Percentiles rank a stretch among this genome's conserved stretches.
These are phyloP conservation scores for Dionaea muscipula DNA, from an alignment of 179 eudicot genomes.

Conservation along the genomic window DNA sequence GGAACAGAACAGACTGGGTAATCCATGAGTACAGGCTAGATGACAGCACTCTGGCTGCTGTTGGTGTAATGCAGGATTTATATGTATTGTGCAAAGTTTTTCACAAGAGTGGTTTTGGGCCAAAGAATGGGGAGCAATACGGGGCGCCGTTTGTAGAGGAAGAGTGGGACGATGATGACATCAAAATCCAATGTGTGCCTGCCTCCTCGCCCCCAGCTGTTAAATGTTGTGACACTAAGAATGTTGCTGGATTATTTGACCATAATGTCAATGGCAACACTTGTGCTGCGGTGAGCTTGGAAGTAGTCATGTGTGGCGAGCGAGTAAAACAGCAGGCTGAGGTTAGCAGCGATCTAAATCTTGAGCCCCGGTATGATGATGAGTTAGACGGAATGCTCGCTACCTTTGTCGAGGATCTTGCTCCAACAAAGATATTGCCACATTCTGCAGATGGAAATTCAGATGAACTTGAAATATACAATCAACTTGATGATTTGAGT, in stretches of 20 bases:
- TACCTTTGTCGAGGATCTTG: too few relatives aligned
- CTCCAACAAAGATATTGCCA: too few relatives aligned
- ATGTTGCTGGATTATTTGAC: background rate
- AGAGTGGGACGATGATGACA: constrained; percentile 46
- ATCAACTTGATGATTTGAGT: too few relatives aligned
- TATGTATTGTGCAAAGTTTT: constrained; percentile 56
- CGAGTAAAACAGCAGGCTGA: too few relatives aligned
- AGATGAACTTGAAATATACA: too few relatives aligned
- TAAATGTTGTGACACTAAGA: background rate
- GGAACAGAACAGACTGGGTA: constrained; percentile 74
- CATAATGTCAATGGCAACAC: too few relatives aligned
- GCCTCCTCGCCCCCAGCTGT: background rate
- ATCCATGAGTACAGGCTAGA: constrained; percentile 61
- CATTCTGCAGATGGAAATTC: too few relatives aligned
- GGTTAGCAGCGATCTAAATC: too few relatives aligned
- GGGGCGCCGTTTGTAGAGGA: constrained; percentile 68
- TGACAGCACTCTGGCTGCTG: constrained; percentile 10
- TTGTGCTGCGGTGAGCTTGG: too few relatives aligned
- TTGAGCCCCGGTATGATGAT: too few relatives aligned
- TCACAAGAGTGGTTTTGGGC: constrained; percentile 62
- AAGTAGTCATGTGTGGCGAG: too few relatives aligned
- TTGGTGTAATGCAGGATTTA: constrained; percentile 29
- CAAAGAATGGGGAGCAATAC: constrained; percentile 61
- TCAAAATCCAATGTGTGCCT: background rate
- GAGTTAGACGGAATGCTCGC: too few relatives aligned